Conservation (phyloP, 371 early-diverging fungal species). For the Mortierella sp. region DNA sequence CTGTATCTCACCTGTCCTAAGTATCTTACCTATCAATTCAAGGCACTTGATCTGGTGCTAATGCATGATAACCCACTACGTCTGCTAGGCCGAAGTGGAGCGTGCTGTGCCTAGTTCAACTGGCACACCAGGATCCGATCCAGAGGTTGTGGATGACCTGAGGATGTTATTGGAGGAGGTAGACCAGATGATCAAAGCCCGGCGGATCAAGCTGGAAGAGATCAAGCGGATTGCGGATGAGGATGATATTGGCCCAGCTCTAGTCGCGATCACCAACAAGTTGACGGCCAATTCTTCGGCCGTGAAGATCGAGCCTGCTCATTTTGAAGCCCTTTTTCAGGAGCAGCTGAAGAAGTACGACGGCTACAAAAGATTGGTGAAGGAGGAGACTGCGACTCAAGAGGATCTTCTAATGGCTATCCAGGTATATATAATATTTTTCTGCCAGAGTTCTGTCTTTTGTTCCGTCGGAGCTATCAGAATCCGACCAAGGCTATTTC, state of each 20-base stretch:
- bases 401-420: constrained; percentile 69
- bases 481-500: no score
- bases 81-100: constrained; percentile 60
- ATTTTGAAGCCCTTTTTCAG: constrained; percentile 75
- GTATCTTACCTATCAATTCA: no score
- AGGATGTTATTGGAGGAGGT: constrained; percentile 63
- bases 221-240: constrained; percentile 64
- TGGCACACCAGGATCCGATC: constrained; percentile 53
- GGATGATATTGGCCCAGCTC: constrained; percentile 76
- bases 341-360: constrained; percentile 77
- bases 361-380: constrained; percentile 62
- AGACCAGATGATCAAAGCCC: constrained; percentile 59
- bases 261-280: constrained; percentile 60
- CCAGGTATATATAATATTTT: no score
- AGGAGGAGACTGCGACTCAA: constrained; percentile 73
- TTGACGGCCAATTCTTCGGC: constrained; percentile 63
- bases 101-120: constrained; percentile 61
- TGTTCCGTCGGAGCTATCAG: no score
- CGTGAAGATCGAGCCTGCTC: constrained; percentile 77
- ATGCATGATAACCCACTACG: no score
- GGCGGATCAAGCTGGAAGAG: constrained; percentile 66
- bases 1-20: no score
- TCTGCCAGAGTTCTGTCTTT: background rate
- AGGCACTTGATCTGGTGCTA: no score
- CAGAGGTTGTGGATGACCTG: constrained; percentile 63